phyloP scores from a whole-genome alignment of 106 monocot genomes.

The Dendrobium nobile region DNA sequence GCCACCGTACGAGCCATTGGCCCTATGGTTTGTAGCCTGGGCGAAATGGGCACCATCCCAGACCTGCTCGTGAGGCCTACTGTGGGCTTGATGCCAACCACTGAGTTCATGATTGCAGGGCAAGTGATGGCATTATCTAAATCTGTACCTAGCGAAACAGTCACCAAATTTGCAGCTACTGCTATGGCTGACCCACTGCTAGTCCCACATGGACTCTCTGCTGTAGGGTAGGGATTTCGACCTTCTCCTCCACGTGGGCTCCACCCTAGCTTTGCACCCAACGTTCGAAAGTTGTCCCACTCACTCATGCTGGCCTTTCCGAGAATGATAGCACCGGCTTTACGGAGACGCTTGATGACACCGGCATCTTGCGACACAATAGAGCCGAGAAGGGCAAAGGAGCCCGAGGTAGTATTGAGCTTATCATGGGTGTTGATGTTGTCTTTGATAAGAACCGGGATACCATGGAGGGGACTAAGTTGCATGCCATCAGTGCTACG shows the following conservation, averaged over 20 bases:
- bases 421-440: constrained; percentile 37
- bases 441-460: constrained; percentile 54
- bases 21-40: too few species aligned
- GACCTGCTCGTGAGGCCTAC: too few species aligned
- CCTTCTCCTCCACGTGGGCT: constrained; percentile 60
- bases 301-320: constrained; percentile 82
- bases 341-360: constrained; percentile 39
- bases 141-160: constrained; percentile 64
- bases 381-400: constrained; percentile 54
- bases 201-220: constrained; percentile 50
- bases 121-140: constrained; percentile 64
- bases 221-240: constrained; percentile 55
- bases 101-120: constrained; percentile 37
- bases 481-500: neutral
- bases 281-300: constrained; percentile 50
- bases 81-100: too few species aligned
- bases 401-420: constrained; percentile 66
- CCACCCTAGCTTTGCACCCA: constrained; percentile 38
- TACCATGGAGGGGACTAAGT: constrained; percentile 24
- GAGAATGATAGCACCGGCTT: constrained; percentile 57
- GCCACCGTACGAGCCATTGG: constrained; percentile 49
- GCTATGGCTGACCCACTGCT: constrained; percentile 82
- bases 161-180: constrained; percentile 61
- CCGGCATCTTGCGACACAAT: constrained; percentile 37
- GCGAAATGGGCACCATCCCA: too few species aligned